Conservation (phyloP, 2,329 filamentous ascomycete genomes). For the Epicoccum nigrum region DNA sequence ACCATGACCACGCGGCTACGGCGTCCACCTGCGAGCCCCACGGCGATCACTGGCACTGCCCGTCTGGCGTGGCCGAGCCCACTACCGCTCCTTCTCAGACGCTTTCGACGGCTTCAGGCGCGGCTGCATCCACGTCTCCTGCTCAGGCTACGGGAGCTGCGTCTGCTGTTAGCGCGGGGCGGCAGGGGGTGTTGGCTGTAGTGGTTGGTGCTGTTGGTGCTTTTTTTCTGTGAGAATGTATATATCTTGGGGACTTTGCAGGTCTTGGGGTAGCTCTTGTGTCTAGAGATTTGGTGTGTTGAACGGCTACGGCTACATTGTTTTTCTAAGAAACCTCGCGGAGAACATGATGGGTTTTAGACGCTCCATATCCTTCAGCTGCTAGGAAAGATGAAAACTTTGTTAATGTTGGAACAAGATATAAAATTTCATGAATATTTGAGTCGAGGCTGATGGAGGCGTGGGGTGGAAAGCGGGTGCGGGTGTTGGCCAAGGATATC, state of each 20-base stretch:
- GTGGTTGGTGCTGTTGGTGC: slow-evolving; percentile 15
- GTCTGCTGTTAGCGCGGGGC: neutral
- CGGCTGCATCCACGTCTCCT: slow-evolving; percentile 8
- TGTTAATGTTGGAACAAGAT: no score
- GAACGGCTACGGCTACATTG: no score
- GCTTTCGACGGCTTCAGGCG: slow-evolving; percentile 7
- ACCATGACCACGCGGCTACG: slow-evolving; percentile 33
- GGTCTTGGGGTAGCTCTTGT: no score
- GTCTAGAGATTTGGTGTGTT: no score
- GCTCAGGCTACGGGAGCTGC: slow-evolving; percentile 14
- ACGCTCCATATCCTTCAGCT: no score
- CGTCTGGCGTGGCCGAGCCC: slow-evolving; percentile 33
- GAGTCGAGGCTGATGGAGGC: neutral
- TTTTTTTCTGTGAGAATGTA: slow-evolving; percentile 20
- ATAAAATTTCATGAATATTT: no score
- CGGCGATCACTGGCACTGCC: slow-evolving; percentile 38
- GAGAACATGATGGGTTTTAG: no score
- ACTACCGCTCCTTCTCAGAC: slow-evolving; percentile 24
- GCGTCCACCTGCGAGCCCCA: slow-evolving; percentile 37
- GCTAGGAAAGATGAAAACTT: no score
- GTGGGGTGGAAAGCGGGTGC: neutral
- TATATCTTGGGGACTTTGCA: no score
- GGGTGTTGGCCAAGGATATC: slow-evolving; percentile 2
- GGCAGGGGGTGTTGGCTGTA: slow-evolving; percentile 9
- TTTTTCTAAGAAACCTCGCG: no score